phyloP scores from a whole-genome alignment of 1,139 yeast genomes.

The Nakaseomyces glabratus region DNA sequence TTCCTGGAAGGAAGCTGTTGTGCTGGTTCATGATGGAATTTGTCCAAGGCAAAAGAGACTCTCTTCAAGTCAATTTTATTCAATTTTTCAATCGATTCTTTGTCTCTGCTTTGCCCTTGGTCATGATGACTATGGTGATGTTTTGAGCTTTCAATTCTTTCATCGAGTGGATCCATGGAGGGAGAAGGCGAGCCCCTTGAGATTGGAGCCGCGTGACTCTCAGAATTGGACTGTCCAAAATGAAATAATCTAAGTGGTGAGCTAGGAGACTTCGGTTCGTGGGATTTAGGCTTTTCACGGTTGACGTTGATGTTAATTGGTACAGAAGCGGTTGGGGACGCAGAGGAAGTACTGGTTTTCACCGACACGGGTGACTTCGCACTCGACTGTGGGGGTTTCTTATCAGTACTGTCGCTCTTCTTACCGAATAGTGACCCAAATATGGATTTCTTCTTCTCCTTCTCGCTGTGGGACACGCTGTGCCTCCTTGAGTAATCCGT shows the following conservation, averaged over 20 bases:
- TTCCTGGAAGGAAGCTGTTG: conserved; percentile 88
- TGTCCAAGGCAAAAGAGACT: conserved; percentile 68
- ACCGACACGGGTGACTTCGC: background rate
- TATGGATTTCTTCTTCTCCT: conserved; percentile 15
- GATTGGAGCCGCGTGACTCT: background rate
- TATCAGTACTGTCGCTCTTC: background rate
- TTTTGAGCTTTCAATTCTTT: too few species aligned
- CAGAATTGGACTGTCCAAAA: background rate
- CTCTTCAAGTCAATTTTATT: conserved; percentile 39
- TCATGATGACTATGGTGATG: background rate
- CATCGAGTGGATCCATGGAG: background rate
- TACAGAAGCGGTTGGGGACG: background rate
- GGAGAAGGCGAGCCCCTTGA: too few species aligned
- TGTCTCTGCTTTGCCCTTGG: too few species aligned
- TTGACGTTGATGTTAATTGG: background rate
- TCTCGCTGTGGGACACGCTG: background rate
- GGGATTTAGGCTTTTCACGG: background rate
- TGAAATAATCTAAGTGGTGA: conserved; percentile 2
- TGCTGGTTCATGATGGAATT: conserved; percentile 72
- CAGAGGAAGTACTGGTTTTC: background rate
- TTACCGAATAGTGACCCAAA: conserved; percentile 17
- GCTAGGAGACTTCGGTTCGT: conserved; percentile 4
- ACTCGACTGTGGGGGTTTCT: background rate
- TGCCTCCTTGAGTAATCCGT: conserved; percentile 1
- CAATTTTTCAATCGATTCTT: conserved; percentile 22